Evolutionary conservation across 2,329 filamentous ascomycete genomes (phyloP).

Genomic region (Aspergillus texensis): DNA sequence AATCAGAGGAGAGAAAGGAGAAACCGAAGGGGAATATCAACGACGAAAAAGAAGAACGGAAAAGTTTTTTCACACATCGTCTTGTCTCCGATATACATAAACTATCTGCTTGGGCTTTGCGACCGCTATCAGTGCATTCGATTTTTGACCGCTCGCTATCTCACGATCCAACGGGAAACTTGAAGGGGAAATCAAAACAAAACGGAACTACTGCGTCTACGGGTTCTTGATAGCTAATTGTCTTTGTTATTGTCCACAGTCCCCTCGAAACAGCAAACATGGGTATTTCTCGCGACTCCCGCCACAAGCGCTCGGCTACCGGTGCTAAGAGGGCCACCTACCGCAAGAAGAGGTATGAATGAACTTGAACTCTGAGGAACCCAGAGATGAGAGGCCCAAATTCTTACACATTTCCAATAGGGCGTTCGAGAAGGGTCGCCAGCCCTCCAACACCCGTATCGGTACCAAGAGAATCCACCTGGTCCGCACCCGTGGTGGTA

Average conservation of each 20-base stretch:
- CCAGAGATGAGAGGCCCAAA: constrained; percentile 7
- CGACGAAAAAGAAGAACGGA: background rate
- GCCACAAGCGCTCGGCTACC: constrained; percentile 99
- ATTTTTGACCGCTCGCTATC: background rate
- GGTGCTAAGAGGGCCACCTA: constrained; percentile 97
- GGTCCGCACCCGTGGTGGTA: constrained; percentile 95
- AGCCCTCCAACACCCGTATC: constrained; percentile 99
- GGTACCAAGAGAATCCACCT: constrained; percentile 95
- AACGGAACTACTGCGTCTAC: background rate
- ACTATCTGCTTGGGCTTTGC: background rate
- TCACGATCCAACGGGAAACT: constrained; percentile 1
- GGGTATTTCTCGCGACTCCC: constrained; percentile 99
- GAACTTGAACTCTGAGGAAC: constrained; percentile 45
- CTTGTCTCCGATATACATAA: background rate
- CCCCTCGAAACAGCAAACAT: constrained; percentile 74
- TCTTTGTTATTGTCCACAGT: constrained; percentile 30
- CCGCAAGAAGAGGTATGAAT: constrained; percentile 63
- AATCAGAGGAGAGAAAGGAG: constrained; percentile 6
- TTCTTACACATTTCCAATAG: constrained; percentile 76
- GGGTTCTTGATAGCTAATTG: constrained; percentile 2
- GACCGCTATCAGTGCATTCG: background rate
- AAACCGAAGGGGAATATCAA: background rate
- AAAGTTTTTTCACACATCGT: background rate
- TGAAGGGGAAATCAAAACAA: background rate
- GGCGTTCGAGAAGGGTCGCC: constrained; percentile 99